Evolutionary conservation across 129 eudicot species (phyloP), one percentile per base, ranked within the genome.

Genomic region (Flaveria robusta): DNA sequence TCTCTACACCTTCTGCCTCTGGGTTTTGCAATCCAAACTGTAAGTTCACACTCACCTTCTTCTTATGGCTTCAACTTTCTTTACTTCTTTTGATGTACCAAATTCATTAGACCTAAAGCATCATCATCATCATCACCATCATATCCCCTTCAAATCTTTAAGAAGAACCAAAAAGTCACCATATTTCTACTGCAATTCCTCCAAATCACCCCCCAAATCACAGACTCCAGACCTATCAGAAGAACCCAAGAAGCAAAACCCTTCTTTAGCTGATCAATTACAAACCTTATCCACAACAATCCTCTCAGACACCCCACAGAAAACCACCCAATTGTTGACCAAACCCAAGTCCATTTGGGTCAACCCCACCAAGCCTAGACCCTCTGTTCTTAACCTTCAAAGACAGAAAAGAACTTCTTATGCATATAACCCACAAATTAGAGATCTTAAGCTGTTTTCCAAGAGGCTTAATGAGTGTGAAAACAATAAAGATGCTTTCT

Each of bases 301-400:
- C 55, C 80, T 86, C 34, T 79, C 86, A 9, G 87, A 86, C 72
- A 31, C 66, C 63, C 83, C 80, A 49, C 55, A 67, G n/a, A 72
- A 67, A 50, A 27, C 80, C 31, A 62, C 83, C 69, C 85, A 79
- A 65, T 84, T 88, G 77, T 71, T 82, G 20, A 74, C 77, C 1
- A 86, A 80, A 64, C 89, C 87, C 19, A 89, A 79, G 26, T 86
- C 94, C 31, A 78, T 81, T 47, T 89, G 94, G 94, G 89, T 89
- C 74, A 89, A 89, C 78, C 94, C 94, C 56, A 76, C 87, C 13
- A 89, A 71, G 54, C 85, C 86, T 14, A 82, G 85, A 72, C 94
- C 88, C 50, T 84, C 89, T 45, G 91, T 86, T 75, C 89, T 89
- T 31, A 81, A 82, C 29, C 87, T 89, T 41, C 87, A 86, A 29